A percentile compares a stretch with the other conserved stretches of the same genome.
phyloP scores from a whole-genome alignment of 306 rosid species.

The Delonix regia region DNA sequence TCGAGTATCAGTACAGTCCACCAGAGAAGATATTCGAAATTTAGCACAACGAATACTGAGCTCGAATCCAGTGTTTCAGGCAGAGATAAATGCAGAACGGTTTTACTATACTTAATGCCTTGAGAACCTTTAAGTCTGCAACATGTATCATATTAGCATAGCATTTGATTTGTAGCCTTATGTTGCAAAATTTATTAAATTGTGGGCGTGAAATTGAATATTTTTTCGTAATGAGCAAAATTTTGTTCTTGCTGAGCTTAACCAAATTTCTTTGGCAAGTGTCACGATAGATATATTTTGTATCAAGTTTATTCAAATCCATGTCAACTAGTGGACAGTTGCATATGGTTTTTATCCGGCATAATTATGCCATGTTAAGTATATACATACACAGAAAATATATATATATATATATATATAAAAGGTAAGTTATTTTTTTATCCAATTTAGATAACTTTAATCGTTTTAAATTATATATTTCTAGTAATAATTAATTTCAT shows the following conservation, averaged over 20 bases:
- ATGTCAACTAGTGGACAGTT: no score
- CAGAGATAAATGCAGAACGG: conserved; percentile 36
- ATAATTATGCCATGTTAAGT: no score
- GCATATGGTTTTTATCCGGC: no score
- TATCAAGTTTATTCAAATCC: background rate
- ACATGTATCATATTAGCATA: background rate
- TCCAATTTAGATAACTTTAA: no score
- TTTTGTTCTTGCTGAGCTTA: background rate
- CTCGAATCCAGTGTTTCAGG: conserved; percentile 43
- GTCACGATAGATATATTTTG: background rate
- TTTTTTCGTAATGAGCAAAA: background rate
- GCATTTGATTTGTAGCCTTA: background rate
- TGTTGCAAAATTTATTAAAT: background rate
- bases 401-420: no score
- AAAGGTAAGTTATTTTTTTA: no score
- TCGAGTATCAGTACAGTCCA: conserved; percentile 55
- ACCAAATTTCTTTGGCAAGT: background rate
- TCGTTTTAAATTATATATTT: no score
- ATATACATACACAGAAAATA: no score
- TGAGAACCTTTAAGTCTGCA: background rate
- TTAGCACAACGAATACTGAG: conserved; percentile 58
- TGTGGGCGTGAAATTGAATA: background rate
- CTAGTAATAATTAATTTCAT: no score
- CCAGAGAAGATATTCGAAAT: conserved; percentile 65
- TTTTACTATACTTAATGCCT: conserved; percentile 1